Evolutionary conservation across 441 rosid genomes (phyloP).

Genomic region (Croton setiger): DNA sequence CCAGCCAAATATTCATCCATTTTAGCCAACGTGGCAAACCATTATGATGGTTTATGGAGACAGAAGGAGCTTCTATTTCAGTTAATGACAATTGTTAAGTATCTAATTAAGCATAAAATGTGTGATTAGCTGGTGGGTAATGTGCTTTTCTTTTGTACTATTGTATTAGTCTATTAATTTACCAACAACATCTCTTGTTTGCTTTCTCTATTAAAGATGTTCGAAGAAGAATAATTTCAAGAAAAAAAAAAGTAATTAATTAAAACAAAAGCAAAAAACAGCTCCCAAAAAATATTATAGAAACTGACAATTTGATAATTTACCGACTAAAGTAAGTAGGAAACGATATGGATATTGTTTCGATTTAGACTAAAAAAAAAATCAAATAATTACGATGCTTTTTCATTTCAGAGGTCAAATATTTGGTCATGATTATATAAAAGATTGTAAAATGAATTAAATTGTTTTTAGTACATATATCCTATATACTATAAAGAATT

Average conservation of each 20-base stretch:
- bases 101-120: constrained; percentile 14
- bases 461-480: no score
- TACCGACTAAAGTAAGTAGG: no score
- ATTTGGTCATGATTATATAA: no score
- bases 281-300: no score
- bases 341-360: no score
- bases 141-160: constrained; percentile 12
- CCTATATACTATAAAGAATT: no score
- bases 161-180: neutral
- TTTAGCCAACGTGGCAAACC: constrained; percentile 27
- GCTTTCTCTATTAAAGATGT: constrained; percentile 6
- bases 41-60: constrained; percentile 5
- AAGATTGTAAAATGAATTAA: no score
- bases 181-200: constrained; percentile 17
- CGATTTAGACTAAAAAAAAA: no score
- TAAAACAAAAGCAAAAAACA: no score
- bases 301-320: neutral
- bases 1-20: constrained; percentile 15
- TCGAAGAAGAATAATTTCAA: constrained; percentile 15
- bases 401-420: no score
- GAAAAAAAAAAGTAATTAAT: neutral
- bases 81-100: constrained; percentile 1
- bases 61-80: neutral
- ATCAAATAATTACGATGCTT: no score
- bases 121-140: constrained; percentile 16